Evolutionary conservation across 177 flowering plant genomes (phyloP).

Genomic region (Tripterygium wilfordii): DNA sequence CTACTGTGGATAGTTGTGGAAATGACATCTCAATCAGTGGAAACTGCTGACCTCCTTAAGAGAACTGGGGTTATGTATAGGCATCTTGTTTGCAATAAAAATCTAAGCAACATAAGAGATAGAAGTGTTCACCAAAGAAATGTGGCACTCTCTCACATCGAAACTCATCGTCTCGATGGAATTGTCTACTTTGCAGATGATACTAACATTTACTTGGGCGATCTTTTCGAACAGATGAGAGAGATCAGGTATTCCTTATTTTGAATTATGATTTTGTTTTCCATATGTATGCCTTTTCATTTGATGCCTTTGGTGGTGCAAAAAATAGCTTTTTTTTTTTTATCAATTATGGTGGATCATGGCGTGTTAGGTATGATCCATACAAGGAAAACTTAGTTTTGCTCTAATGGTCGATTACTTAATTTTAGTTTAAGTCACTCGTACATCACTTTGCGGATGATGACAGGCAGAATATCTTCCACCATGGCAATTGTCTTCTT

Average conservation of each 20-base stretch:
- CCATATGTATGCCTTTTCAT: too few relatives aligned
- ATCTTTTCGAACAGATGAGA: constrained; percentile 69
- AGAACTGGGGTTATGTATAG: constrained; percentile 77
- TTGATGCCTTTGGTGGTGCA: too few relatives aligned
- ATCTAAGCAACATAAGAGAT: constrained; percentile 45
- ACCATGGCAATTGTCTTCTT: too few relatives aligned
- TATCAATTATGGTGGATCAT: too few relatives aligned
- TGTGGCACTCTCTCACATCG: constrained; percentile 79
- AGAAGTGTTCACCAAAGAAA: constrained; percentile 62
- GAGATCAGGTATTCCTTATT: constrained; percentile 89
- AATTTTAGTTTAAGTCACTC: too few relatives aligned
- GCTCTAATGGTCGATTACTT: too few relatives aligned
- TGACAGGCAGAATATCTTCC: too few relatives aligned
- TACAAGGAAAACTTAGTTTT: too few relatives aligned
- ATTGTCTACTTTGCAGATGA: constrained; percentile 89
- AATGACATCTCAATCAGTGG: constrained; percentile 62
- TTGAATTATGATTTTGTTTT: too few relatives aligned
- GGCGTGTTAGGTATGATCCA: too few relatives aligned
- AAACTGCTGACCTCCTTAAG: constrained; percentile 72
- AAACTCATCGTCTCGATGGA: constrained; percentile 82
- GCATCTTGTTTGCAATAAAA: constrained; percentile 72
- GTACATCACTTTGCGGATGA: too few relatives aligned
- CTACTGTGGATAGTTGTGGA: constrained; percentile 91
- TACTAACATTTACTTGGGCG: constrained; percentile 45
- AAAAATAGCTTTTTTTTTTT: too few relatives aligned